phyloP scores from a whole-genome alignment of 1,284 basidiomycete species.

The Ustilago nuda region DNA sequence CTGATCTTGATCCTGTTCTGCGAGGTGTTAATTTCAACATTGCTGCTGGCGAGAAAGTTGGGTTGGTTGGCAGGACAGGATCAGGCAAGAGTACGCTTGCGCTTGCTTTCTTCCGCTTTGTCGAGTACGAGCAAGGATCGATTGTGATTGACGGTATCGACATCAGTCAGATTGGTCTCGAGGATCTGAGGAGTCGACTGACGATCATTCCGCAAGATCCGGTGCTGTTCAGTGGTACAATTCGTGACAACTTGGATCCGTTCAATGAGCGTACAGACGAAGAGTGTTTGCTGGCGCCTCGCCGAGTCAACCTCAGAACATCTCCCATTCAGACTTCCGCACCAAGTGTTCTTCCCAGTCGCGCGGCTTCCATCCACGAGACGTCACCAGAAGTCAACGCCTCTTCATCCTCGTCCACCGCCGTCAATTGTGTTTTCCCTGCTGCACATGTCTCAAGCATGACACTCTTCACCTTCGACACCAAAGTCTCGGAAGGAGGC shows the following conservation, averaged over 20 bases:
- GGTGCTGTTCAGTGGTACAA: conserved; percentile 60
- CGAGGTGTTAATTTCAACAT: conserved; percentile 72
- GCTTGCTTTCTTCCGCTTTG: conserved; percentile 57
- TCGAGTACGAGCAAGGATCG: conserved; percentile 51
- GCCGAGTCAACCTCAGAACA: conserved; percentile 41
- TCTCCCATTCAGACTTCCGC: conserved; percentile 30
- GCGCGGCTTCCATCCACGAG: conserved; percentile 28
- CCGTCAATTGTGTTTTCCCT: conserved; percentile 17
- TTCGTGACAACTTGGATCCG: conserved; percentile 59
- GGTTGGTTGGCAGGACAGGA: conserved; percentile 79
- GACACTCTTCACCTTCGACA: conserved; percentile 41
- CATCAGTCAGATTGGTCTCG: conserved; percentile 71
- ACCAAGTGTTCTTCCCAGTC: conserved; percentile 25
- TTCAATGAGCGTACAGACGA: conserved; percentile 57
- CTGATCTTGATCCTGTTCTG: conserved; percentile 72
- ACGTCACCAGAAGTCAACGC: conserved; percentile 4
- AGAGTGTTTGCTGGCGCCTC: conserved; percentile 45
- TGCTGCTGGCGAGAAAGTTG: conserved; percentile 81
- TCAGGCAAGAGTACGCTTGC: conserved; percentile 69
- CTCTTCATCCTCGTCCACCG: conserved; percentile 21
- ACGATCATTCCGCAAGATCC: conserved; percentile 72
- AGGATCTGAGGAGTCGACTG: conserved; percentile 72
- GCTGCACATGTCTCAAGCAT: not conserved
- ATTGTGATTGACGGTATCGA: conserved; percentile 68
- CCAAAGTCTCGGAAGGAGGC: conserved; percentile 63